Evolutionary conservation across 1,284 basidiomycete genomes (phyloP).

Genomic region (Melampsora occidentalis): DNA sequence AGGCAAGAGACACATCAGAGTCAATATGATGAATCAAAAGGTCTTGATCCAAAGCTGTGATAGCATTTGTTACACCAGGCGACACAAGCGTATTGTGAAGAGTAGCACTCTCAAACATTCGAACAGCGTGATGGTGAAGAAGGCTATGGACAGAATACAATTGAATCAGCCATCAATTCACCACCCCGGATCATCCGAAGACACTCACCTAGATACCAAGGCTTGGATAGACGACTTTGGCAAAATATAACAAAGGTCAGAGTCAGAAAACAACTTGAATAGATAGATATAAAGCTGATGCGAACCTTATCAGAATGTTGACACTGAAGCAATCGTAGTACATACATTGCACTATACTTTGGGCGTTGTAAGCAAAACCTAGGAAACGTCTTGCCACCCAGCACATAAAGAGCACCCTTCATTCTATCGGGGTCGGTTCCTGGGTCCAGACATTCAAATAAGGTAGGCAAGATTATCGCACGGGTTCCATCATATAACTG

Average conservation of each 20-base stretch:
- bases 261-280: not conserved
- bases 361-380: slow-evolving; percentile 61
- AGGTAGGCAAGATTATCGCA: not conserved
- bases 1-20: not conserved
- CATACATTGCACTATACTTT: slow-evolving; percentile 65
- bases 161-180: not conserved
- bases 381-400: slow-evolving; percentile 74
- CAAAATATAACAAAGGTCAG: not conserved
- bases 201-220: slow-evolving; percentile 59
- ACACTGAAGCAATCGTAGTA: slow-evolving; percentile 71
- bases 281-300: not conserved
- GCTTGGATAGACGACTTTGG: slow-evolving; percentile 75
- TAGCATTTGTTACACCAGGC: not conserved
- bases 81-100: slow-evolving; percentile 9
- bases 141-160: slow-evolving; percentile 6
- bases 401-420: slow-evolving; percentile 88
- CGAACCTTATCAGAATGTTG: slow-evolving; percentile 86
- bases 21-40: not conserved
- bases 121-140: slow-evolving; percentile 17
- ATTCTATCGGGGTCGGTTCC: slow-evolving; percentile 86
- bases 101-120: slow-evolving; percentile 24
- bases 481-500: slow-evolving; percentile 34
- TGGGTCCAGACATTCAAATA: slow-evolving; percentile 49
- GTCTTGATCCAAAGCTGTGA: not conserved
- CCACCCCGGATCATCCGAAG: slow-evolving; percentile 48